These are phyloP conservation scores for Gillenia trifoliata DNA, from an alignment of 306 rosid species.

Conservation along the genomic window DNA sequence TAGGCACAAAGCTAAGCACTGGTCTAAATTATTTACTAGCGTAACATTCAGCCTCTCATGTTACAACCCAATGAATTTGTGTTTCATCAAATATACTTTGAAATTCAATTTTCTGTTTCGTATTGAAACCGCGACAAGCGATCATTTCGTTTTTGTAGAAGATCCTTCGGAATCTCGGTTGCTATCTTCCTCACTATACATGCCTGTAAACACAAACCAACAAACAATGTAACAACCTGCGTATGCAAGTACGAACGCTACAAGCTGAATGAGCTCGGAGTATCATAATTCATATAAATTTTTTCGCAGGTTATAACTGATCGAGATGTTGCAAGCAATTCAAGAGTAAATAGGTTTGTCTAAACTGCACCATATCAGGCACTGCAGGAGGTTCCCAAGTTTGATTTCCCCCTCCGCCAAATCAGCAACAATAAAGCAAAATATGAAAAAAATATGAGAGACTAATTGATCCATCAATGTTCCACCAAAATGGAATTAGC, in stretches of 20 bases:
- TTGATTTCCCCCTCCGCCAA: no score
- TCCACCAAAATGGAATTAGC: background rate
- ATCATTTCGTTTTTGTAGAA: background rate
- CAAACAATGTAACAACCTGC: background rate
- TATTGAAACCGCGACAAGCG: background rate
- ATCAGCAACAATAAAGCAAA: no score
- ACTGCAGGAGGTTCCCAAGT: no score
- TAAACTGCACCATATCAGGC: no score
- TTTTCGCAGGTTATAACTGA: no score
- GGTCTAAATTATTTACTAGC: background rate
- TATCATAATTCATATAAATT: background rate
- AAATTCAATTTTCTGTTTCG: background rate
- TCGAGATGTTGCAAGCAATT: no score
- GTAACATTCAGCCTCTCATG: background rate
- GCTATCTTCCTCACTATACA: background rate
- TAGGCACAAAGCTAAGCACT: background rate
- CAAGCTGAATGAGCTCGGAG: no score
- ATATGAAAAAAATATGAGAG: no score
- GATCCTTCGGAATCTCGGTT: background rate
- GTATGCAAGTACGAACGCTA: background rate
- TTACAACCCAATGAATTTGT: background rate
- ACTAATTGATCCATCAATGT: background rate
- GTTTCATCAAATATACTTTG: background rate
- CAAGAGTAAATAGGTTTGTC: no score
- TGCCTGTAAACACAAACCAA: conserved; percentile 9